These are phyloP conservation scores for Pisolithus marmoratus DNA, from an alignment of 768 basidiomycete species.

Conservation along the genomic window DNA sequence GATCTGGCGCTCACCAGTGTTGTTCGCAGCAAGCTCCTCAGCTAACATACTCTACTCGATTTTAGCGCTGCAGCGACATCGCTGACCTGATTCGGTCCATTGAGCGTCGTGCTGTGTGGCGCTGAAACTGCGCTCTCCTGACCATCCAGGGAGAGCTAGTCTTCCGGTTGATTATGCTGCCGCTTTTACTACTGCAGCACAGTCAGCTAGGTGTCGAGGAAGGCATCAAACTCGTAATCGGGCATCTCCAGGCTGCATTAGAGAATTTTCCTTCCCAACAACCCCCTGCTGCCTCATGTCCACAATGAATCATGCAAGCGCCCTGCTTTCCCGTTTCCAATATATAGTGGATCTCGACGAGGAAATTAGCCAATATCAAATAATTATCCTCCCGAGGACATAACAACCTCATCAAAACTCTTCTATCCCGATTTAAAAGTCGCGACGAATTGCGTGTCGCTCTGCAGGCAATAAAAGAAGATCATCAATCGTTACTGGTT, in stretches of 20 bases:
- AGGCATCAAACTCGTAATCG: constrained; percentile 27
- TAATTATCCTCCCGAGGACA: constrained; percentile 12
- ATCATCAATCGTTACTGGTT: constrained; percentile 15
- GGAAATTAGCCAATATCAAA: constrained; percentile 22
- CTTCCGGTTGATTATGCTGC: constrained; percentile 25
- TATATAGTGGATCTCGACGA: constrained; percentile 14
- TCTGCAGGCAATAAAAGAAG: constrained; percentile 8
- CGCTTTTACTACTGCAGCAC: constrained; percentile 22
- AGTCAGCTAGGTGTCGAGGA: constrained; percentile 13
- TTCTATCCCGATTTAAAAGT: constrained; percentile 24
- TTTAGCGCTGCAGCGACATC: constrained; percentile 19
- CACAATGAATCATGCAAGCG: constrained; percentile 26
- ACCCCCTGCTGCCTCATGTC: constrained; percentile 11
- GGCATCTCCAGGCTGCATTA: constrained; percentile 18
- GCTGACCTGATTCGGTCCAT: constrained; percentile 24
- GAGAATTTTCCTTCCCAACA: constrained; percentile 12
- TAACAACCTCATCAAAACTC: constrained; percentile 26
- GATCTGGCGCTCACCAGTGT: constrained; percentile 14
- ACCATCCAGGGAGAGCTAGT: constrained; percentile 20
- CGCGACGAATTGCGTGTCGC: constrained; percentile 13
- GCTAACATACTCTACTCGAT: constrained; percentile 23
- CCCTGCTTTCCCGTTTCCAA: constrained; percentile 23
- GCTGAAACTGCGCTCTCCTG: constrained; percentile 21
- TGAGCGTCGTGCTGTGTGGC: constrained; percentile 23
- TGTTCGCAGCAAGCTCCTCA: constrained; percentile 18